Evolutionary conservation across 176 grass and related monocot species (phyloP).

Genomic region (Eragrostis nindensis): DNA sequence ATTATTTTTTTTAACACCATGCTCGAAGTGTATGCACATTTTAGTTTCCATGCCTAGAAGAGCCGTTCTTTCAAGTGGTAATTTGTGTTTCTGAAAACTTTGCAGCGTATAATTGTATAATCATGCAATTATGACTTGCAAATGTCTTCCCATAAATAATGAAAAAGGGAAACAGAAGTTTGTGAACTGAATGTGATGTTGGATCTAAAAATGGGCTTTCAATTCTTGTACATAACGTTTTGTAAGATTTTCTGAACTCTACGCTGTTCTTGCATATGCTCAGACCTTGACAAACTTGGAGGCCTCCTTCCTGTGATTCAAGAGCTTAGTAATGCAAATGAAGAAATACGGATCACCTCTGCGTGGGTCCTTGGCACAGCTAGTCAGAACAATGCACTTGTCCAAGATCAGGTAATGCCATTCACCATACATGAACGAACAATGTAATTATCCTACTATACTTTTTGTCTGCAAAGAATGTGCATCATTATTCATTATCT

Average conservation of each 20-base stretch:
- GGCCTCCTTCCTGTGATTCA: constrained; percentile 71
- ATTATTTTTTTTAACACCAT: not conserved
- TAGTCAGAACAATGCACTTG: constrained; percentile 79
- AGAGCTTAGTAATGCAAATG: constrained; percentile 69
- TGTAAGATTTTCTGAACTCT: constrained; percentile 20
- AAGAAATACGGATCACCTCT: constrained; percentile 66
- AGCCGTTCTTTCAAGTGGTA: not conserved
- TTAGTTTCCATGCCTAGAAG: not conserved
- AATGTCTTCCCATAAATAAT: not conserved
- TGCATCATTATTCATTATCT: constrained; percentile 5
- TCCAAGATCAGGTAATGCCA: constrained; percentile 81
- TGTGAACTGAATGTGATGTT: constrained; percentile 3
- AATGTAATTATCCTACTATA: constrained; percentile 4
- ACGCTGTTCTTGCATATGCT: constrained; percentile 17
- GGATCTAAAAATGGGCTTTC: not conserved
- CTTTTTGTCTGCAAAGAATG: not conserved
- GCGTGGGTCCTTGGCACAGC: constrained; percentile 91
- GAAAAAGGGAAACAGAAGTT: not conserved
- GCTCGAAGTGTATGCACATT: constrained; percentile 5
- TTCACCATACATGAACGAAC: not conserved
- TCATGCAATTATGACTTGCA: not conserved
- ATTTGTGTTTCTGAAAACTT: not conserved
- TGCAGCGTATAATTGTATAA: constrained; percentile 14
- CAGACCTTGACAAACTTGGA: constrained; percentile 92
- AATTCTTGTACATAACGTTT: constrained; percentile 1